Base-by-base conservation (phyloP, 805 yeast genomes). In the Yamadazyma nakazawae region DNA sequence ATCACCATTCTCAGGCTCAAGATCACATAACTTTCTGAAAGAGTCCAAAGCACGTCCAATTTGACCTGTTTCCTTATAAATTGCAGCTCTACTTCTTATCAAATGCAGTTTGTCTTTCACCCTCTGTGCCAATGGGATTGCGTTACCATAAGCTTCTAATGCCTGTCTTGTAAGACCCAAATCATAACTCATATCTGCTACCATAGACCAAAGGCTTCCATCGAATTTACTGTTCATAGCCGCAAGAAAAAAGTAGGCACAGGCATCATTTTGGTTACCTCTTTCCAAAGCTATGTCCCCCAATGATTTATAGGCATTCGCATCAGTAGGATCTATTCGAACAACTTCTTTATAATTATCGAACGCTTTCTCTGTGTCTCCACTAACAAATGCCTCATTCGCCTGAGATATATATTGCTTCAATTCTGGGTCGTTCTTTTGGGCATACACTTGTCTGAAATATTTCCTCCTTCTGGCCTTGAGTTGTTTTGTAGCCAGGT, bases 261-360 rank as follows among this genome's bases (percentile, higher is more conserved):
- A 82, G 61, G 96, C 80, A 58, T 86, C 85, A 53, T 83, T 80
- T 42, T 77, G 64, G 39, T 81, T 72, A 1, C 89, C 91, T 50
- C 81, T 84, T 43, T 78, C 69, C 46, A 80, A 75, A 53, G 86
- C 84, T 40, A 92, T 86, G 58, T 88, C 96, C 40, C 97, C 97
- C 38, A 90, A 67, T 0, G 95, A 86, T 57, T 86, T 84, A 70
- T 91, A 91, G 0, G 97, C 97, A 38, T 86, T 81, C 62, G 80
- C 84, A 60, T 87, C 85, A 53, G 79, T 79, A 12, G 88, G 84
- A 59, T 90, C 96, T 45, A 82, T 73, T 55, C 83, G 81, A 49
- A 92, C 82, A 11, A 89, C 95, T 50, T 80, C 88, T 54, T 73
- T 68, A 63, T 77, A 91, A 42, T 76, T 60, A 42, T 76, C 66